A percentile compares a stretch with the other conserved stretches of the same genome.
Evolutionary conservation across 1,139 yeast species (phyloP).

Genomic region (Pichiaceae sp.): DNA sequence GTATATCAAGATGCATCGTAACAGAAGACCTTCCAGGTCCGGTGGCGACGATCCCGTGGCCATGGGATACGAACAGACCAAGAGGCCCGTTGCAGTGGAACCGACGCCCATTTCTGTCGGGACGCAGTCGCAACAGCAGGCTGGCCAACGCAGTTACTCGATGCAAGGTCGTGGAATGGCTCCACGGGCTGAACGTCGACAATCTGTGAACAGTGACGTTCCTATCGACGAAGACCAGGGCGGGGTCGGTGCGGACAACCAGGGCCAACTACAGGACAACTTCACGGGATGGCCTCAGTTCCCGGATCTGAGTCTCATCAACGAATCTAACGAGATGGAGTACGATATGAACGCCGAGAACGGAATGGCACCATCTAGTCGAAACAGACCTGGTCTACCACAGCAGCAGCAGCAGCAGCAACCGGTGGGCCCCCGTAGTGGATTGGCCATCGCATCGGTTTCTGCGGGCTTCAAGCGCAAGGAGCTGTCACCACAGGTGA

Average conservation of each 20-base stretch:
- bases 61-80: too few relatives aligned
- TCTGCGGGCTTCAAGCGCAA: slow-evolving; percentile 13
- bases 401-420: not conserved
- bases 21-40: not conserved
- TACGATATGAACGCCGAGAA: not conserved
- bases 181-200: not conserved
- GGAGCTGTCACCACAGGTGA: slow-evolving; percentile 13
- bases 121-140: not conserved
- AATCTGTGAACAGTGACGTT: too few relatives aligned
- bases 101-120: not conserved
- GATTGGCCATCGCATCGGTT: not conserved
- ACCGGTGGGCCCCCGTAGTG: not conserved
- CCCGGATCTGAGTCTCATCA: slow-evolving; percentile 20
- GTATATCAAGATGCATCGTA: slow-evolving; percentile 40
- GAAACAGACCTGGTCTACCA: not conserved
- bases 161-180: not conserved
- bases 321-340: not conserved
- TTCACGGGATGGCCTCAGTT: slow-evolving; percentile 24
- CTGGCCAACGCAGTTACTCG: not conserved
- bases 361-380: too few relatives aligned
- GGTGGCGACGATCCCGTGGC: too few relatives aligned
- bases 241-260: not conserved
- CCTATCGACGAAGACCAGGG: not conserved
- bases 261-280: slow-evolving; percentile 4
- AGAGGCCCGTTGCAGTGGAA: too few relatives aligned